Evolutionary conservation across 352 stramenopile genomes (phyloP).

Genomic region (Pythium rhizo-oryzae): DNA sequence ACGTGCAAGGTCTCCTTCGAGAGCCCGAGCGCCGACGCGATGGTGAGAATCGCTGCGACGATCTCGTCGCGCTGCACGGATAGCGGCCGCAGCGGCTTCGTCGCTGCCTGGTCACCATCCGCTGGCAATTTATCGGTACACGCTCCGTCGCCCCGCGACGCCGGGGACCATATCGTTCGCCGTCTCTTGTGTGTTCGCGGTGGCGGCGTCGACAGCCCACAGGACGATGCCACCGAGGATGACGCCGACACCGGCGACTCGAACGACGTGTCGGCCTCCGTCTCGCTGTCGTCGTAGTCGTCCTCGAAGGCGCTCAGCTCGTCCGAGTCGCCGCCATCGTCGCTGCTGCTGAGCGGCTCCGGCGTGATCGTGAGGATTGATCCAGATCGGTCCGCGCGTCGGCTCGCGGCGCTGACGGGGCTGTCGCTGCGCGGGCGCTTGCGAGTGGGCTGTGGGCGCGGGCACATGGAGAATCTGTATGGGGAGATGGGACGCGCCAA

Average conservation of each 20-base stretch:
- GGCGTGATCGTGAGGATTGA: slow-evolving; percentile 4
- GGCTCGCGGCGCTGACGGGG: not conserved
- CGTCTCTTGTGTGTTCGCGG: slow-evolving; percentile 1
- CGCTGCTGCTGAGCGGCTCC: slow-evolving; percentile 8
- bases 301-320: not conserved
- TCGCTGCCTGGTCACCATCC: not conserved
- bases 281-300: slow-evolving; percentile 2
- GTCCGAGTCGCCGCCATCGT: not conserved
- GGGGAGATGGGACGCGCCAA: not conserved
- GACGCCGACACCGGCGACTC: slow-evolving; percentile 18
- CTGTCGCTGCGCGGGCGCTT: slow-evolving; percentile 20
- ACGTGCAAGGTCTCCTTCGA: slow-evolving; percentile 63
- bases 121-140: not conserved
- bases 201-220: slow-evolving; percentile 1
- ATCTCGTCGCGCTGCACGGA: slow-evolving; percentile 62
- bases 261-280: slow-evolving; percentile 17
- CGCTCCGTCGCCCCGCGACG: not conserved
- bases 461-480: slow-evolving; percentile 13
- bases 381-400: not conserved
- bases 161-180: not conserved
- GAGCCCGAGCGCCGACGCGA: slow-evolving; percentile 59
- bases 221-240: not conserved
- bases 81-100: not conserved
- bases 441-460: not conserved
- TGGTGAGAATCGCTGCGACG: slow-evolving; percentile 63